These are phyloP conservation scores for Rubus parviflorus DNA, from an alignment of 306 rosid species.

Conservation along the genomic window DNA sequence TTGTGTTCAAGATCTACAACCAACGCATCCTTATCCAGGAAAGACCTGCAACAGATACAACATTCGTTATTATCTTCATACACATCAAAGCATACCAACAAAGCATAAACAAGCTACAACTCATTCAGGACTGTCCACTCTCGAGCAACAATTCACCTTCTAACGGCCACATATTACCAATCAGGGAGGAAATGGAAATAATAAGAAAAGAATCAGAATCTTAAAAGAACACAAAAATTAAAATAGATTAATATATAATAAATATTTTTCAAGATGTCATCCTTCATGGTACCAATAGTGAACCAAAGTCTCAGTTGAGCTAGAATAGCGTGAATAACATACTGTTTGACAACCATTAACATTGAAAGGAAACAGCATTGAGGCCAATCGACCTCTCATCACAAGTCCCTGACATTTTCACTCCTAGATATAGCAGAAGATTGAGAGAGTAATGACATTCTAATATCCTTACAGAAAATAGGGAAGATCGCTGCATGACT, in stretches of 20 bases:
- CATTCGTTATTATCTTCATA: not conserved
- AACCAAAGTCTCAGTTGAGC: not conserved
- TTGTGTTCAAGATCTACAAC: conserved; percentile 54
- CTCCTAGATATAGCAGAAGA: not conserved
- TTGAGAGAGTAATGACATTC: not conserved
- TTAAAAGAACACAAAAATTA: not conserved
- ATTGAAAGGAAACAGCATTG: not conserved
- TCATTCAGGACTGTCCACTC: not conserved
- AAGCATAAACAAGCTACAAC: not conserved
- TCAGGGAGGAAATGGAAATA: not conserved
- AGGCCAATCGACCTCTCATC: not conserved
- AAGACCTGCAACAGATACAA: conserved; percentile 58
- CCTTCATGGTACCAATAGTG: too few species aligned
- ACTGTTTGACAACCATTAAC: not conserved
- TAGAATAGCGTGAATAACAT: not conserved
- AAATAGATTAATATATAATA: not conserved
- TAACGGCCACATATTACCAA: not conserved
- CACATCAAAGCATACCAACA: not conserved
- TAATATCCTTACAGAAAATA: conserved; percentile 69
- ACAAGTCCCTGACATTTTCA: not conserved
- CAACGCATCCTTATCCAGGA: conserved; percentile 82
- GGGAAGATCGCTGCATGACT: conserved; percentile 79
- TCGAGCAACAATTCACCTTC: not conserved
- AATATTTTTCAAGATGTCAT: not conserved
- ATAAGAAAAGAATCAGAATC: not conserved